Percentiles rank a stretch among this genome's conserved stretches.
Evolutionary conservation across 176 grass and related monocot genomes (phyloP).

Genomic region (Typha latifolia): DNA sequence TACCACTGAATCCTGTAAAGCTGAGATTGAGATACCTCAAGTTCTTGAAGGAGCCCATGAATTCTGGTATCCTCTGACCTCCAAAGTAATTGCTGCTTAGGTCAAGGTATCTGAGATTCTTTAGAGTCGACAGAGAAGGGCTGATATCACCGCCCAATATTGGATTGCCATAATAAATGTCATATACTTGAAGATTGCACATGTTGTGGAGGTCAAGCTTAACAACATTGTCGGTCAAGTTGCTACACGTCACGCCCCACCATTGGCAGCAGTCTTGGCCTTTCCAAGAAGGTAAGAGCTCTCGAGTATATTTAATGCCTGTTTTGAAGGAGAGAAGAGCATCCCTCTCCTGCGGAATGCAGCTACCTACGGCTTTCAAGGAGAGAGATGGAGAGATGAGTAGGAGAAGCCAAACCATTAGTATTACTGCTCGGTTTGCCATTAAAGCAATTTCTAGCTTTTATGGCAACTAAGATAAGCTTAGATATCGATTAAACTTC

Average conservation of each 20-base stretch:
- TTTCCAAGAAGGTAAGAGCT: slow-evolving; percentile 15
- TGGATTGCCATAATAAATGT: too few species aligned
- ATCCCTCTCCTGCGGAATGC: neutral
- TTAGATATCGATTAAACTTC: too few species aligned
- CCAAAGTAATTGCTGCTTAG: slow-evolving; percentile 26
- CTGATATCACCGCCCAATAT: slow-evolving; percentile 22
- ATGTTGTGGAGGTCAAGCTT: slow-evolving; percentile 9
- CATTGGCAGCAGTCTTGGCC: slow-evolving; percentile 19
- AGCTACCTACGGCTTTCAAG: too few species aligned
- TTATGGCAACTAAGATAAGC: too few species aligned
- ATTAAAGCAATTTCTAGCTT: too few species aligned
- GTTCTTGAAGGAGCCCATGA: slow-evolving; percentile 12
- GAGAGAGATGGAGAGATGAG: too few species aligned
- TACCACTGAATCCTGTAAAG: too few species aligned
- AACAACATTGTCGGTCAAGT: slow-evolving; percentile 7
- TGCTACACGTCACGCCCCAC: slow-evolving; percentile 23
- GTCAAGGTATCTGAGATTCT: slow-evolving; percentile 17
- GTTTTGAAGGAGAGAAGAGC: slow-evolving; percentile 14
- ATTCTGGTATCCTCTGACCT: neutral
- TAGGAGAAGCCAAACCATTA: too few species aligned
- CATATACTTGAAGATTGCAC: neutral
- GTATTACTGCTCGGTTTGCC: too few species aligned
- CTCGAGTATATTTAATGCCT: slow-evolving; percentile 1
- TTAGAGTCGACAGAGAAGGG: too few species aligned
- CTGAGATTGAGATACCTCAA: slow-evolving; percentile 31